Evolutionary conservation across 2,329 filamentous ascomycete genomes (phyloP).

Genomic region (Aspergillus pseudoglaucus): DNA sequence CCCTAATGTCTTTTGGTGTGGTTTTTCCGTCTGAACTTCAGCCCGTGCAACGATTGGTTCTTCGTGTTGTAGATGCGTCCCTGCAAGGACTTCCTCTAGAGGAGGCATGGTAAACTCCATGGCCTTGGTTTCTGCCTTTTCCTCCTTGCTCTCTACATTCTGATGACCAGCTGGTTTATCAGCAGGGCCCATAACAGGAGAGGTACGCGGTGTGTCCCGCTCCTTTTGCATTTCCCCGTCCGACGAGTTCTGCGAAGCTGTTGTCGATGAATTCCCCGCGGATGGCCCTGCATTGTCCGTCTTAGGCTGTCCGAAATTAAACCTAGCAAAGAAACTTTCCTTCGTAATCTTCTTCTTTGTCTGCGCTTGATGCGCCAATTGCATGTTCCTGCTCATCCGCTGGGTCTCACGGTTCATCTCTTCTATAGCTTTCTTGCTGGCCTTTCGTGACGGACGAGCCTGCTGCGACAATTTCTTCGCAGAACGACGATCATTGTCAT

Average conservation of each 20-base stretch:
- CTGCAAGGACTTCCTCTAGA: slow-evolving; percentile 30
- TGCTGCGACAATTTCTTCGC: slow-evolving; percentile 63
- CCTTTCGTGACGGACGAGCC: slow-evolving; percentile 65
- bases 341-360: slow-evolving; percentile 89
- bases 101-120: slow-evolving; percentile 33
- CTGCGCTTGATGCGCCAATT: slow-evolving; percentile 80
- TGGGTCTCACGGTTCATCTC: slow-evolving; percentile 96
- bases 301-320: slow-evolving; percentile 62
- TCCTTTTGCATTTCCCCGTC: slow-evolving; percentile 39
- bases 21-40: slow-evolving; percentile 8
- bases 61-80: slow-evolving; percentile 15
- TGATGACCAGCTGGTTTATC: slow-evolving; percentile 1
- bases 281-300: slow-evolving; percentile 17
- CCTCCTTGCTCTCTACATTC: not conserved
- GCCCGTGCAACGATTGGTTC: slow-evolving; percentile 4
- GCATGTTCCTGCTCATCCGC: slow-evolving; percentile 80
- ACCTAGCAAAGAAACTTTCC: slow-evolving; percentile 71
- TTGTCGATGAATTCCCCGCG: slow-evolving; percentile 29
- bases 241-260: slow-evolving; percentile 33
- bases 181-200: slow-evolving; percentile 39
- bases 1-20: slow-evolving; percentile 12
- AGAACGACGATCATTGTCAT: slow-evolving; percentile 54
- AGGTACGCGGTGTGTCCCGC: slow-evolving; percentile 65
- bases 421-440: slow-evolving; percentile 88
- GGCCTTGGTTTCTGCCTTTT: slow-evolving; percentile 2